Conservation (phyloP, 2,329 filamentous ascomycete species). For the Fusarium devonianum region DNA sequence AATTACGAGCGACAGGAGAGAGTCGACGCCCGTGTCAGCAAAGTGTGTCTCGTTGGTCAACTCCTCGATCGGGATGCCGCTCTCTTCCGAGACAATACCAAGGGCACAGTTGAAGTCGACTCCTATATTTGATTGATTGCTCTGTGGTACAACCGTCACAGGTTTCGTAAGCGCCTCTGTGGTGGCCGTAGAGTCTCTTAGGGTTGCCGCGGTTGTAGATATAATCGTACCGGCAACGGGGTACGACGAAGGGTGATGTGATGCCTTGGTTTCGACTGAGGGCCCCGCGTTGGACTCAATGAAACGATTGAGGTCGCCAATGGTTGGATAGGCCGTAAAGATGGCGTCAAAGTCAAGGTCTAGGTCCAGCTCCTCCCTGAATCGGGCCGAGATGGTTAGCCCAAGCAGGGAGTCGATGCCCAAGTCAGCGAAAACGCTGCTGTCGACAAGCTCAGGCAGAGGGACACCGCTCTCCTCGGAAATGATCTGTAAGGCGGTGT, state of each 20-base stretch:
- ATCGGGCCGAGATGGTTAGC: slow-evolving; percentile 62
- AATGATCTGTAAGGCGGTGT: slow-evolving; percentile 22
- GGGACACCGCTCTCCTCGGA: slow-evolving; percentile 33
- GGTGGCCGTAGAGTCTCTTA: slow-evolving; percentile 16
- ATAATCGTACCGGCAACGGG: no score
- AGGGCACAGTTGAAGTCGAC: slow-evolving; percentile 29
- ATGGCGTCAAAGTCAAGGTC: slow-evolving; percentile 62
- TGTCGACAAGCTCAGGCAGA: slow-evolving; percentile 58
- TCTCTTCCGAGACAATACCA: slow-evolving; percentile 54
- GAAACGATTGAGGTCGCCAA: slow-evolving; percentile 59
- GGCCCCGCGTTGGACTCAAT: no score
- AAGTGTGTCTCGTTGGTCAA: slow-evolving; percentile 65
- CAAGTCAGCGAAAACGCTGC: slow-evolving; percentile 63
- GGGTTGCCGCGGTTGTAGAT: no score
- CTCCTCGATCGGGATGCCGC: slow-evolving; percentile 62
- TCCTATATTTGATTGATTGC: neutral
- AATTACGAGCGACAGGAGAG: slow-evolving; percentile 66
- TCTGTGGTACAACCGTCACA: no score
- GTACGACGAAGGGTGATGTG: slow-evolving; percentile 20
- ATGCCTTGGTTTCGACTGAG: slow-evolving; percentile 16
- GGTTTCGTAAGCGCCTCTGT: slow-evolving; percentile 10
- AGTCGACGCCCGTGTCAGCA: slow-evolving; percentile 66
- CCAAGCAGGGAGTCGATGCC: slow-evolving; percentile 70
- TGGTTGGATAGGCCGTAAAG: slow-evolving; percentile 58
- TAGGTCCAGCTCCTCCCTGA: slow-evolving; percentile 65